Evolutionary conservation across 1,139 yeast species (phyloP).

Genomic region (Geotrichum macrosporum): DNA sequence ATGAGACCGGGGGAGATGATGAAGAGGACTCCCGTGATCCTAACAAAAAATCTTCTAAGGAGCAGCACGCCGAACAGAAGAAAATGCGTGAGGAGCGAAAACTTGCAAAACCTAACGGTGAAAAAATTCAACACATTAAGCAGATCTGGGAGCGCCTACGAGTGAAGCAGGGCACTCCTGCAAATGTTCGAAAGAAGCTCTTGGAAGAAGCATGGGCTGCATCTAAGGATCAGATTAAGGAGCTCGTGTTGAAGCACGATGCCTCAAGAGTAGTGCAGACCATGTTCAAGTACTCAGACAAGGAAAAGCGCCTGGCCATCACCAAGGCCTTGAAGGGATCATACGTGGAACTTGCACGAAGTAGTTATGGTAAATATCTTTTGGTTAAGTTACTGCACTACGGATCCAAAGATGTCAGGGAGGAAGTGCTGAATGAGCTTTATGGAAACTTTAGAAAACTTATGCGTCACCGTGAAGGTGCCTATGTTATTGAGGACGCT

Average conservation of each 20-base stretch:
- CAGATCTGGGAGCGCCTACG: conserved; percentile 87
- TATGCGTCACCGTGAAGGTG: conserved; percentile 97
- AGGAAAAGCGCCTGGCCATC: conserved; percentile 71
- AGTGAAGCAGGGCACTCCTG: conserved; percentile 76
- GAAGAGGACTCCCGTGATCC: conserved; percentile 24
- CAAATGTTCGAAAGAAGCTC: conserved; percentile 69
- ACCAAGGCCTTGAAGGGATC: conserved; percentile 68
- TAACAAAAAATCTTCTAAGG: conserved; percentile 45
- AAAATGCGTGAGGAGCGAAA: conserved; percentile 77
- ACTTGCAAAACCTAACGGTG: conserved; percentile 78
- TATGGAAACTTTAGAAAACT: conserved; percentile 87
- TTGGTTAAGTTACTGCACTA: conserved; percentile 86
- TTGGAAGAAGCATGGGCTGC: conserved; percentile 83
- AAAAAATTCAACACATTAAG: conserved; percentile 80
- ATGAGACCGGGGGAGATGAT: conserved; percentile 29
- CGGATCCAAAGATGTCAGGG: conserved; percentile 78
- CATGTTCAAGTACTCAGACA: conserved; percentile 76
- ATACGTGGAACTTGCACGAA: conserved; percentile 78
- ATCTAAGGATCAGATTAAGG: conserved; percentile 70
- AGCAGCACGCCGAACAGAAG: conserved; percentile 81
- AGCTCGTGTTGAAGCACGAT: conserved; percentile 90
- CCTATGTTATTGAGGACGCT: conserved; percentile 95
- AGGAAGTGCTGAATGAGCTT: conserved; percentile 69
- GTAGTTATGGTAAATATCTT: conserved; percentile 89
- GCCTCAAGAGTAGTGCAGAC: conserved; percentile 96